Percentiles rank a stretch among this genome's conserved stretches.
Conservation (phyloP, 805 yeast genomes). For the Peterozyma xylosa region DNA sequence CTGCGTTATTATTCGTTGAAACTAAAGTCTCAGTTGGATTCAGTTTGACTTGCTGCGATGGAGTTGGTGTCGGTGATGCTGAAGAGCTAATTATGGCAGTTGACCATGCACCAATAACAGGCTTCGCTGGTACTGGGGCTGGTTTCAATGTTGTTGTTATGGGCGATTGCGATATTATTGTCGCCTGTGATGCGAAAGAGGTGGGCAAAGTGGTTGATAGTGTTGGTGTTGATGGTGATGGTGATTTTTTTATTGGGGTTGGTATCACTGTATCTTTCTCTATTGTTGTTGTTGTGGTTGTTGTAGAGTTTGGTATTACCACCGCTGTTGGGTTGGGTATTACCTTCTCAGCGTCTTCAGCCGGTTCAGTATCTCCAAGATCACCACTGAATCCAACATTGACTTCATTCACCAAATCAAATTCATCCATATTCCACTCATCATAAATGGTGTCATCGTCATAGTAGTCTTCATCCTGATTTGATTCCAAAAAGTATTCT, state of each 20-base stretch:
- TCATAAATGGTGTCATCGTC: conserved; percentile 94
- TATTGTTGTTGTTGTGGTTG: background rate
- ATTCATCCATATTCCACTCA: conserved; percentile 62
- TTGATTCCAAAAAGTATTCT: conserved; percentile 87
- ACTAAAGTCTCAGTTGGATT: conserved; percentile 4
- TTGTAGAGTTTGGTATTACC: background rate
- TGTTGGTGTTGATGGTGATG: background rate
- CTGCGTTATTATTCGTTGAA: conserved; percentile 6
- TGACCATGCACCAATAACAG: conserved; percentile 6
- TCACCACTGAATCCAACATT: conserved; percentile 6
- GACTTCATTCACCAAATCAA: conserved; percentile 19
- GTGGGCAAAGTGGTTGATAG: conserved; percentile 1
- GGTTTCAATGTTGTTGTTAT: conserved; percentile 11
- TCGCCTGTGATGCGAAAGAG: conserved; percentile 14
- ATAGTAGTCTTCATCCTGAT: conserved; percentile 86
- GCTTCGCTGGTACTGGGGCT: conserved; percentile 7
- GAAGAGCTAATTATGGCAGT: conserved; percentile 9
- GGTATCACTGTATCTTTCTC: background rate
- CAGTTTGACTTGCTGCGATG: conserved; percentile 6
- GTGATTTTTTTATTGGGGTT: background rate
- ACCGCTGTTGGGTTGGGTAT: conserved; percentile 5
- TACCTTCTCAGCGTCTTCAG: conserved; percentile 11
- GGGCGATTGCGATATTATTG: conserved; percentile 11
- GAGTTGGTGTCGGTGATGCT: conserved; percentile 10
- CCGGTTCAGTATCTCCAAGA: conserved; percentile 2